These are phyloP conservation scores for Coffea humblotiana DNA, from an alignment of 305 asterid species.

Conservation along the genomic window DNA sequence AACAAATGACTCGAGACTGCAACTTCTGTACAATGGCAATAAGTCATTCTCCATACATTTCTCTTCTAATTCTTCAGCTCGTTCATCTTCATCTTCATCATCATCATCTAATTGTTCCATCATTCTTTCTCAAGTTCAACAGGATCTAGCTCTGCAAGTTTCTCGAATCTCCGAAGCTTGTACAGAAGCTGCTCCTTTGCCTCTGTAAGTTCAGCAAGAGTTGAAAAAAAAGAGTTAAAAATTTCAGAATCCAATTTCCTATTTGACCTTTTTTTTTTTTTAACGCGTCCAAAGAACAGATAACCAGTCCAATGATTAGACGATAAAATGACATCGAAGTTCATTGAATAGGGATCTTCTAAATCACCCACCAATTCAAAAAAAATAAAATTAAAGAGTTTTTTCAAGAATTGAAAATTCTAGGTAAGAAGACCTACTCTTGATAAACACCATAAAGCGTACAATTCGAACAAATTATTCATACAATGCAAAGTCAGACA, in stretches of 20 bases:
- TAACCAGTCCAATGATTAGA: neutral
- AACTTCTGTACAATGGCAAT: constrained; percentile 20
- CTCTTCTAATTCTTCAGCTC: constrained; percentile 12
- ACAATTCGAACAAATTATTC: neutral
- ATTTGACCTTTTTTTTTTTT: no score
- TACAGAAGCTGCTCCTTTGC: constrained; percentile 51
- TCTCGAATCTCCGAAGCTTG: constrained; percentile 60
- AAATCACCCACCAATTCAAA: neutral
- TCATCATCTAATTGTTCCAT: constrained; percentile 35
- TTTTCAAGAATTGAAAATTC: neutral
- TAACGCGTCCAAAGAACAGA: neutral
- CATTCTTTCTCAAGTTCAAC: constrained; percentile 51
- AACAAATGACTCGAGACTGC: constrained; percentile 21
- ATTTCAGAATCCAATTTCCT: neutral
- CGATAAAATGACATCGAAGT: neutral
- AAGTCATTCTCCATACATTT: constrained; percentile 17
- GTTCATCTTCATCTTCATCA: constrained; percentile 26
- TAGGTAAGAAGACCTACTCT: neutral
- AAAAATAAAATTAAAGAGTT: neutral
- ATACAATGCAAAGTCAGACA: neutral
- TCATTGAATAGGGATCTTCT: neutral
- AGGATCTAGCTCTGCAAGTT: constrained; percentile 58
- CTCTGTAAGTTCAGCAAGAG: constrained; percentile 32
- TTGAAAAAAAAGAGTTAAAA: neutral
- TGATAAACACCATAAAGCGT: neutral